Conservation (phyloP, 345 rosid species). For the Hibiscus syriacus region DNA sequence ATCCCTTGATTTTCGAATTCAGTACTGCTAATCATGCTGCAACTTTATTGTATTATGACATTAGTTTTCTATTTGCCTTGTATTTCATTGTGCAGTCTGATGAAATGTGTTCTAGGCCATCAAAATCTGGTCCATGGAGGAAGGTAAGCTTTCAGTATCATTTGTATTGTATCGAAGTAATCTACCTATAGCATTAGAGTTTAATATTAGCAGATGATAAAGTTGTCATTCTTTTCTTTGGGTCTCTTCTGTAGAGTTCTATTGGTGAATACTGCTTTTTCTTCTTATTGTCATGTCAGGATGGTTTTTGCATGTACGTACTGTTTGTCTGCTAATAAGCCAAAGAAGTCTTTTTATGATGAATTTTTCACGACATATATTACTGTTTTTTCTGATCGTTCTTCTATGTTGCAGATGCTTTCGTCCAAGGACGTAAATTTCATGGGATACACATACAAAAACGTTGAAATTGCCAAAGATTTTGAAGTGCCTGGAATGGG, state of each 20-base stretch:
- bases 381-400: neutral
- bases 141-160: constrained; percentile 34
- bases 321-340: too few species aligned
- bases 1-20: neutral
- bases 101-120: constrained; percentile 25
- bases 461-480: constrained; percentile 76
- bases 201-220: neutral
- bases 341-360: too few species aligned
- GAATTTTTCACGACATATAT: neutral
- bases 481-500: constrained; percentile 84
- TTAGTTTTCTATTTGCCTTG: constrained; percentile 10
- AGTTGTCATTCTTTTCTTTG: neutral
- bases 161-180: neutral
- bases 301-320: too few species aligned
- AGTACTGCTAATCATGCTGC: neutral
- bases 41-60: neutral
- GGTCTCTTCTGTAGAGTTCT: neutral
- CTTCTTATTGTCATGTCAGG: too few species aligned
- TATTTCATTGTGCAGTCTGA: constrained; percentile 32
- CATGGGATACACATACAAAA: constrained; percentile 79
- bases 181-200: neutral
- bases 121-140: constrained; percentile 76
- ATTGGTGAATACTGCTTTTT: too few species aligned
- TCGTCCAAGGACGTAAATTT: constrained; percentile 76
- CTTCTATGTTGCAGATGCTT: constrained; percentile 47